Percentiles rank a stretch among this genome's conserved stretches.
These are phyloP conservation scores for Orbilia brochopaga DNA, from an alignment of 2,329 filamentous ascomycete genomes.

Conservation along the genomic window DNA sequence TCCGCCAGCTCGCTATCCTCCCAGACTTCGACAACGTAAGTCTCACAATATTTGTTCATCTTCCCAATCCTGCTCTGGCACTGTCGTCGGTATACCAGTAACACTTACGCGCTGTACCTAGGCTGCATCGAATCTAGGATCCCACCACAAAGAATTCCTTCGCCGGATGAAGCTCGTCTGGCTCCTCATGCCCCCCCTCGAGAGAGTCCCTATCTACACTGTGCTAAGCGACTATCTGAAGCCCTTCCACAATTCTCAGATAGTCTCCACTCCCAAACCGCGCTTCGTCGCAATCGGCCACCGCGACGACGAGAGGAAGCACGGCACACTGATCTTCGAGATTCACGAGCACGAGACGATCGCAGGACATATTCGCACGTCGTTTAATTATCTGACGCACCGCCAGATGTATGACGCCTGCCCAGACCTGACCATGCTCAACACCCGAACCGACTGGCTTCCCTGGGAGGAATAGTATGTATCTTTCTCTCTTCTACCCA, in stretches of 20 bases:
- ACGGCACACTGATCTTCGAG: not conserved
- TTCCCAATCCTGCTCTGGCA: too few species aligned
- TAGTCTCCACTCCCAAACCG: not conserved
- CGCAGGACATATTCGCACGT: not conserved
- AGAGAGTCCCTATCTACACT: not conserved
- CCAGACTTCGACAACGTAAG: not conserved
- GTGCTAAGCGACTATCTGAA: not conserved
- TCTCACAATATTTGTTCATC: not conserved
- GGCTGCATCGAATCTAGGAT: too few species aligned
- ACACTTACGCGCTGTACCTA: too few species aligned
- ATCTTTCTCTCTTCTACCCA: not conserved
- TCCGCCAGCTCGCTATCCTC: not conserved
- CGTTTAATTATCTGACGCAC: not conserved
- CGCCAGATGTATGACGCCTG: not conserved
- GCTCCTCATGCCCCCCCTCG: not conserved
- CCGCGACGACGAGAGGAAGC: not conserved
- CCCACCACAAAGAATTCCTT: not conserved
- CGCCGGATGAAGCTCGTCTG: not conserved
- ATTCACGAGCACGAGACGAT: not conserved
- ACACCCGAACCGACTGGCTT: not conserved
- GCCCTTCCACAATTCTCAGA: not conserved
- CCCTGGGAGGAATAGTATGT: slow-evolving; percentile 6
- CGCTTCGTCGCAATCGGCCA: not conserved
- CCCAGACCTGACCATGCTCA: not conserved
- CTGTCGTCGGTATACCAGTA: too few species aligned